These are phyloP conservation scores for Blyttiomyces sp. DNA, from an alignment of 371 early-diverging fungal species.

Conservation along the genomic window DNA sequence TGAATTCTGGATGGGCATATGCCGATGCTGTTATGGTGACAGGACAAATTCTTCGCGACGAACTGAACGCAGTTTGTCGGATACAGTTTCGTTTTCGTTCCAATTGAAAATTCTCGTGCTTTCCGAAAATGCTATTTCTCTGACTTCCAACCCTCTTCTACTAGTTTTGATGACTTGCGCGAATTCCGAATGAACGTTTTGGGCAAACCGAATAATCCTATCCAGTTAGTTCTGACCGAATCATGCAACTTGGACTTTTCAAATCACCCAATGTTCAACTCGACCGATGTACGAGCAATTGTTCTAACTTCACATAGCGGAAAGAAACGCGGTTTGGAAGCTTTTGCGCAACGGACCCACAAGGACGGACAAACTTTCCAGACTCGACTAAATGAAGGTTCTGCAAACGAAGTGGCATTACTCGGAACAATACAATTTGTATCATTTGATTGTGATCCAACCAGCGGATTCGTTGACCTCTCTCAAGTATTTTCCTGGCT, in stretches of 20 bases:
- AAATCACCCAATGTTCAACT: constrained; percentile 14
- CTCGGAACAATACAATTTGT: too few relatives aligned
- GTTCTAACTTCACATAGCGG: constrained; percentile 1
- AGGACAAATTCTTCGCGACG: constrained; percentile 28
- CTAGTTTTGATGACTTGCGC: constrained; percentile 14
- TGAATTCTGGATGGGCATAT: constrained; percentile 31
- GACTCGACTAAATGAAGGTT: too few relatives aligned
- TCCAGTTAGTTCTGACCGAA: constrained; percentile 10
- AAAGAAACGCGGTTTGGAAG: neutral
- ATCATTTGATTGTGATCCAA: neutral
- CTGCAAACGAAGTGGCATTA: too few relatives aligned
- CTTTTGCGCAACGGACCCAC: neutral
- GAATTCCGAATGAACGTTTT: constrained; percentile 1
- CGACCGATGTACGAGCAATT: constrained; percentile 2
- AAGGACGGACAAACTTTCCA: too few relatives aligned
- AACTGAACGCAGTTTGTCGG: constrained; percentile 10
- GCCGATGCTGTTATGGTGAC: constrained; percentile 31
- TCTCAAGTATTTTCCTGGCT: neutral
- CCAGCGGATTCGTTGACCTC: neutral
- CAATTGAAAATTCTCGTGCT: too few relatives aligned
- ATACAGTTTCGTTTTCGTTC: neutral
- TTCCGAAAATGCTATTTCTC: neutral
- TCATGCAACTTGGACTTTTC: constrained; percentile 9
- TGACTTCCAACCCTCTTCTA: neutral
- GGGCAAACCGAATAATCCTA: constrained; percentile 1